Conservation (phyloP, 2,329 filamentous ascomycete genomes). For the Amphichorda felina region DNA sequence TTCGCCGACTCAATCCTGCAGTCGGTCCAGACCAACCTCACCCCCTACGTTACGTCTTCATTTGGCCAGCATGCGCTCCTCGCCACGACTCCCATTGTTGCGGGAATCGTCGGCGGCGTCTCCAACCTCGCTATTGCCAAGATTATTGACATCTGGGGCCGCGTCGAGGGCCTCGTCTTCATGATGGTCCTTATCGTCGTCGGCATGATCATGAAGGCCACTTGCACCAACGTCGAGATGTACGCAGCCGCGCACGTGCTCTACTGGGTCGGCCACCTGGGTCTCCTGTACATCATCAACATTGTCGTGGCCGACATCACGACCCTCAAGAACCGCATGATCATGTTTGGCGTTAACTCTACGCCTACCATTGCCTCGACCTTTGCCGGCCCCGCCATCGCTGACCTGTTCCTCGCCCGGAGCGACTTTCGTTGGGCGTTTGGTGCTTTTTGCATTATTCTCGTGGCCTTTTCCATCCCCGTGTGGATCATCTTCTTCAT, state of each 20-base stretch:
- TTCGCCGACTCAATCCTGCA: constrained; percentile 25
- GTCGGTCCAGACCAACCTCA: constrained; percentile 33
- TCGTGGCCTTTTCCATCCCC: constrained; percentile 30
- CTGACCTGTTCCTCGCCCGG: constrained; percentile 18
- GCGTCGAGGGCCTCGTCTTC: constrained; percentile 30
- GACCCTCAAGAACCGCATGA: constrained; percentile 27
- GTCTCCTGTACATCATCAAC: constrained; percentile 20
- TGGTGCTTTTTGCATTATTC: constrained; percentile 49
- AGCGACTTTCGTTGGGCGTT: constrained; percentile 32
- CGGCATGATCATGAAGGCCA: constrained; percentile 47
- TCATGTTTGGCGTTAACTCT: constrained; percentile 22
- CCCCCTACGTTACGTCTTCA: constrained; percentile 53
- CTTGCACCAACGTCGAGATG: constrained; percentile 36
- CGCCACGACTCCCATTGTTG: constrained; percentile 50
- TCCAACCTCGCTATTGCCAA: constrained; percentile 30
- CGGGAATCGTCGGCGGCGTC: constrained; percentile 27
- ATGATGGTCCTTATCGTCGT: constrained; percentile 29
- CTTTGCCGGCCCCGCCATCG: constrained; percentile 25
- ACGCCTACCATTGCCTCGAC: constrained; percentile 27
- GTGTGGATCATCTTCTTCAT: constrained; percentile 15
- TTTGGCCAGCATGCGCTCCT: constrained; percentile 54
- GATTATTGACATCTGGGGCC: constrained; percentile 35
- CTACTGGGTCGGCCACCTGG: constrained; percentile 41
- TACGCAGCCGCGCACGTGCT: constrained; percentile 49
- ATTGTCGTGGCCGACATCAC: constrained; percentile 23